phyloP scores from a whole-genome alignment of 192 early-diverging fungal species.

The Radiomyces spectabilis region DNA sequence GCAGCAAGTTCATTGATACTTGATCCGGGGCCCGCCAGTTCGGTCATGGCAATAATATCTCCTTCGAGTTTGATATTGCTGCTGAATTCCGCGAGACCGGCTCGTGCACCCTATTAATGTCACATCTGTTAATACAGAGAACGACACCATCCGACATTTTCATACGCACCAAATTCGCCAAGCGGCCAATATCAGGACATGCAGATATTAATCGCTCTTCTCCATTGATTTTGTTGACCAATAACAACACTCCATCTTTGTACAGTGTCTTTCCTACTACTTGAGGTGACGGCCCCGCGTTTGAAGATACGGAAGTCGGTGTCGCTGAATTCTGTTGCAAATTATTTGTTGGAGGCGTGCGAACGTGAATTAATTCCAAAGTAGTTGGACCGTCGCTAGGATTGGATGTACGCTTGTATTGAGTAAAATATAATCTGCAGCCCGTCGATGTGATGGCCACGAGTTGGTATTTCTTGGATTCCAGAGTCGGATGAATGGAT shows the following conservation, averaged over 20 bases:
- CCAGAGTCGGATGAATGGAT: constrained; percentile 70
- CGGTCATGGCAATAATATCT: constrained; percentile 77
- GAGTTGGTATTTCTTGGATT: constrained; percentile 63
- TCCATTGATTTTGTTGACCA: constrained; percentile 59
- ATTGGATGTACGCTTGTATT: constrained; percentile 17
- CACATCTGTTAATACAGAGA: no score
- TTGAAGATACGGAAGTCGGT: constrained; percentile 6
- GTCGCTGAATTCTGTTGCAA: constrained; percentile 6
- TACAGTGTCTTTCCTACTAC: constrained; percentile 61
- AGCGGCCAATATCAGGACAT: constrained; percentile 56
- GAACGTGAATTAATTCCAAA: constrained; percentile 62
- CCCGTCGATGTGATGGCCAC: constrained; percentile 76
- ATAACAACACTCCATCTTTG: constrained; percentile 55
- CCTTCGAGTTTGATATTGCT: constrained; percentile 58
- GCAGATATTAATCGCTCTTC: constrained; percentile 59
- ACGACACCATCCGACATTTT: no score
- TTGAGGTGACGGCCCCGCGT: constrained; percentile 13
- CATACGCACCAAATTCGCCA: constrained; percentile 33
- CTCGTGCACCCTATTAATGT: not conserved
- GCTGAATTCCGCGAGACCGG: constrained; percentile 36
- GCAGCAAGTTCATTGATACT: constrained; percentile 60
- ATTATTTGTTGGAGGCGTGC: constrained; percentile 39
- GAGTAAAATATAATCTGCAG: constrained; percentile 68
- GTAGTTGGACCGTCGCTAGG: constrained; percentile 34
- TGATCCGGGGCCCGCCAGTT: constrained; percentile 29